A percentile compares a stretch with the other conserved stretches of the same genome.
Evolutionary conservation across 805 yeast species (phyloP).

Genomic region (Isabelozyma gotoi): DNA sequence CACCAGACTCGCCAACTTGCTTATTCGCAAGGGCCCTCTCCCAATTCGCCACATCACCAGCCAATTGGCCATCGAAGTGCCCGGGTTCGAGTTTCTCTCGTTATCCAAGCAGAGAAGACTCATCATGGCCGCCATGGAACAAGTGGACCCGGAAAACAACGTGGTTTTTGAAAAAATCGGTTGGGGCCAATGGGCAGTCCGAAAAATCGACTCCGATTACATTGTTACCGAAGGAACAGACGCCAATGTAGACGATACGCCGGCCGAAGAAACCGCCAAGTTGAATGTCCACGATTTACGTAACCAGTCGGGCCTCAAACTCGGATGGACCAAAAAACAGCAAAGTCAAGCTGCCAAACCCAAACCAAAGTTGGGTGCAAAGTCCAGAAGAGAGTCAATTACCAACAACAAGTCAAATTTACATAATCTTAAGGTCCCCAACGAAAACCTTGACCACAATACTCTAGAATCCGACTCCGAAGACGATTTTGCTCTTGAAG

Average conservation of each 20-base stretch:
- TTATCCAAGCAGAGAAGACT: conserved; percentile 86
- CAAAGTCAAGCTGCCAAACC: conserved; percentile 5
- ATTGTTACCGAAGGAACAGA: conserved; percentile 48
- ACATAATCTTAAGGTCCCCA: conserved; percentile 49
- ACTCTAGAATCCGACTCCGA: conserved; percentile 30
- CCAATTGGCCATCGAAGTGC: conserved; percentile 70
- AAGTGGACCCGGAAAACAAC: conserved; percentile 57
- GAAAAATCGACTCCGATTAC: conserved; percentile 46
- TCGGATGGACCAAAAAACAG: conserved; percentile 42
- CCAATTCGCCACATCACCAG: conserved; percentile 89
- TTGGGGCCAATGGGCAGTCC: conserved; percentile 97
- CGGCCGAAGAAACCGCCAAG: not conserved
- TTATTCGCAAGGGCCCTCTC: conserved; percentile 76
- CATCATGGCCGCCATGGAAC: conserved; percentile 85
- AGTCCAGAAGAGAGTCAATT: conserved; percentile 49
- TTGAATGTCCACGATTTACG: conserved; percentile 32
- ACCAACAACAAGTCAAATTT: conserved; percentile 44
- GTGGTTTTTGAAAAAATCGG: conserved; percentile 90
- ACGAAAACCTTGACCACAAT: conserved; percentile 23
- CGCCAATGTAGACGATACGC: not conserved
- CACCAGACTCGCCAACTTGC: conserved; percentile 65
- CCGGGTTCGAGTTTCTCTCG: conserved; percentile 76
- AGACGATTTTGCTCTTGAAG: conserved; percentile 19
- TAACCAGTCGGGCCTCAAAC: conserved; percentile 30
- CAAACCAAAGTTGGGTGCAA: not conserved